Conservation (phyloP, 2,329 filamentous ascomycete species). For the Talaromyces sp. region DNA sequence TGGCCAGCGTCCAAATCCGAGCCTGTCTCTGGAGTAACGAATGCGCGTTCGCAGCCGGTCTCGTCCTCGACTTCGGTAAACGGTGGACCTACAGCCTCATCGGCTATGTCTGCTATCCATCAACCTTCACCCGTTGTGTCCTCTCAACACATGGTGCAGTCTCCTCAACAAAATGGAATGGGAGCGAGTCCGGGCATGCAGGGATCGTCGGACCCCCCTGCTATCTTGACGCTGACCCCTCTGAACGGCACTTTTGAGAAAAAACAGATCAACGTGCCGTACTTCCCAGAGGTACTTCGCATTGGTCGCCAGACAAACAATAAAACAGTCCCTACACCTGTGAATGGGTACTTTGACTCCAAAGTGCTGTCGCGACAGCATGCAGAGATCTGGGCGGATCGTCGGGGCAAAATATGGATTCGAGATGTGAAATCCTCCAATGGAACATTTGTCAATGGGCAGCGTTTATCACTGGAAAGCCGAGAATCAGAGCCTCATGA, state of each 20-base stretch:
- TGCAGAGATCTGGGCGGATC: slow-evolving; percentile 88
- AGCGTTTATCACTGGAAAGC: slow-evolving; percentile 85
- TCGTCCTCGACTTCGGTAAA: slow-evolving; percentile 47
- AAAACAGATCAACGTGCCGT: slow-evolving; percentile 92
- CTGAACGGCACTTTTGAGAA: slow-evolving; percentile 96
- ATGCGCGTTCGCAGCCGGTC: slow-evolving; percentile 57
- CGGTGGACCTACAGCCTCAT: slow-evolving; percentile 51
- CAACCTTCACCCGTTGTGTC: slow-evolving; percentile 58
- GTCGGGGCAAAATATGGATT: slow-evolving; percentile 85
- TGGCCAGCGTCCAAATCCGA: slow-evolving; percentile 64
- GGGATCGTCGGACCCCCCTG: slow-evolving; percentile 56
- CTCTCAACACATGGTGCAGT: slow-evolving; percentile 64
- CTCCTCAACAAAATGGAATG: slow-evolving; percentile 56
- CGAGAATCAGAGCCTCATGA: slow-evolving; percentile 95
- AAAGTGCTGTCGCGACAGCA: slow-evolving; percentile 96
- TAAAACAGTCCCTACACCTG: slow-evolving; percentile 83
- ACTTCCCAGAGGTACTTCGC: slow-evolving; percentile 84
- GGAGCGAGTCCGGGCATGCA: slow-evolving; percentile 32
- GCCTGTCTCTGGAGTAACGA: slow-evolving; percentile 58
- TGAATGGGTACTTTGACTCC: slow-evolving; percentile 96
- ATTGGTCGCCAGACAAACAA: slow-evolving; percentile 97
- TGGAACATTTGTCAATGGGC: slow-evolving; percentile 94
- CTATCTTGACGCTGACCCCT: slow-evolving; percentile 78
- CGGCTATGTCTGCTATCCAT: slow-evolving; percentile 59
- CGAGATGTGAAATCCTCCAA: slow-evolving; percentile 98